Percentiles rank a stretch among this genome's conserved stretches.
Conservation (phyloP, 2,329 filamentous ascomycete species). For the Aschersonia sp. region DNA sequence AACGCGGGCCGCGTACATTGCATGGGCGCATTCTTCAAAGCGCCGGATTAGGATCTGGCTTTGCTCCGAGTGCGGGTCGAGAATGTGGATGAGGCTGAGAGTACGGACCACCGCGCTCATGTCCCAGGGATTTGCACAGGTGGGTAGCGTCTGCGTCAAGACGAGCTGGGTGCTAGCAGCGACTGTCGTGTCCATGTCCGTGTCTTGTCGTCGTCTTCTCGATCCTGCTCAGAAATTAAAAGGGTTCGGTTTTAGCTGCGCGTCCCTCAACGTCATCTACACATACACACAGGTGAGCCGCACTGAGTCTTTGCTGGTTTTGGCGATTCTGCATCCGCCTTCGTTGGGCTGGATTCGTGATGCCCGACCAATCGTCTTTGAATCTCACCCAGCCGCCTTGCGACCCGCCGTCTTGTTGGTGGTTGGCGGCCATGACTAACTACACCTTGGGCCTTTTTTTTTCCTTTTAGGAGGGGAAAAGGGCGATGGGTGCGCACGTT, state of each 20-base stretch:
- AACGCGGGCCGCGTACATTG: background rate
- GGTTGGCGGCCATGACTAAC: background rate
- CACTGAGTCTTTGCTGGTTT: background rate
- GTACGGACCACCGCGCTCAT: background rate
- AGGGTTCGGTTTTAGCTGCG: background rate
- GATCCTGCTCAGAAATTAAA: background rate
- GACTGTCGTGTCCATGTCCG: background rate
- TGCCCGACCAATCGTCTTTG: background rate
- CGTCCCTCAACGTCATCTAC: background rate
- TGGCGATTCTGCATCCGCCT: background rate
- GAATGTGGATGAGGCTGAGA: background rate
- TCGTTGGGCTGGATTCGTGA: background rate
- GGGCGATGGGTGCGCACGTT: background rate
- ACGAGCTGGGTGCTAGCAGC: background rate
- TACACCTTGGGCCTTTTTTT: background rate
- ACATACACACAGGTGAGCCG: background rate
- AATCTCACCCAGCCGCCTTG: background rate
- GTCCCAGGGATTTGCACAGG: background rate
- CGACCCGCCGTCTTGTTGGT: background rate
- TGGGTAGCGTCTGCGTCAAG: background rate
- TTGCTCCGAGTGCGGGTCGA: background rate
- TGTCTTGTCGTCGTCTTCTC: background rate
- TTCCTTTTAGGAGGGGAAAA: no score
- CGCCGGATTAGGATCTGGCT: background rate
- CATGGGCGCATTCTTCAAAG: background rate